Evolutionary conservation across 352 stramenopile species (phyloP).

Genomic region (Aphanomyces cochlioides): DNA sequence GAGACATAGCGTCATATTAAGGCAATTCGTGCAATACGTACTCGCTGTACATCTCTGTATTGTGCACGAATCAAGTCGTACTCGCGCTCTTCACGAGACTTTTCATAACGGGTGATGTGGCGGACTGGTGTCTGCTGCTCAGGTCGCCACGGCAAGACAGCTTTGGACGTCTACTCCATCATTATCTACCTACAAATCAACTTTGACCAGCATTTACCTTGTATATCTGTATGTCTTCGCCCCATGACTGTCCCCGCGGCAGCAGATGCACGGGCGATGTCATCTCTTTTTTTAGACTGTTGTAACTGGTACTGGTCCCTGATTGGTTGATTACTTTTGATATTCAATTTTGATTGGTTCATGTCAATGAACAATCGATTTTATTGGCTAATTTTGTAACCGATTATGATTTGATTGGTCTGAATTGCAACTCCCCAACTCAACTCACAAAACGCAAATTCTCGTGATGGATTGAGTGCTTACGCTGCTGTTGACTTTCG

Average conservation of each 20-base stretch:
- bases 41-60: slow-evolving; percentile 57
- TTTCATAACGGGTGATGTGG: slow-evolving; percentile 68
- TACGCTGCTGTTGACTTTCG: slow-evolving; percentile 36
- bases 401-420: too few relatives aligned
- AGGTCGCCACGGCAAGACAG: slow-evolving; percentile 51
- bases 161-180: slow-evolving; percentile 49
- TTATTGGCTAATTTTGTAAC: too few relatives aligned
- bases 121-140: slow-evolving; percentile 52
- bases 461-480: too few relatives aligned
- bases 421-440: too few relatives aligned
- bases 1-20: slow-evolving; percentile 28
- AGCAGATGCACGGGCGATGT: slow-evolving; percentile 8
- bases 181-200: neutral
- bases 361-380: too few relatives aligned
- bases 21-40: neutral
- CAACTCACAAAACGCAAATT: too few relatives aligned
- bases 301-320: neutral
- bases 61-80: slow-evolving; percentile 67
- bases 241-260: slow-evolving; percentile 12
- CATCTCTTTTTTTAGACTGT: neutral
- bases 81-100: slow-evolving; percentile 61
- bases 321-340: neutral
- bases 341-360: slow-evolving; percentile 11
- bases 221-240: slow-evolving; percentile 27
- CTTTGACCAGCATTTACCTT: slow-evolving; percentile 1